These are phyloP conservation scores for Trichosporon sp. DNA, from an alignment of 1,284 basidiomycete species.

Conservation along the genomic window DNA sequence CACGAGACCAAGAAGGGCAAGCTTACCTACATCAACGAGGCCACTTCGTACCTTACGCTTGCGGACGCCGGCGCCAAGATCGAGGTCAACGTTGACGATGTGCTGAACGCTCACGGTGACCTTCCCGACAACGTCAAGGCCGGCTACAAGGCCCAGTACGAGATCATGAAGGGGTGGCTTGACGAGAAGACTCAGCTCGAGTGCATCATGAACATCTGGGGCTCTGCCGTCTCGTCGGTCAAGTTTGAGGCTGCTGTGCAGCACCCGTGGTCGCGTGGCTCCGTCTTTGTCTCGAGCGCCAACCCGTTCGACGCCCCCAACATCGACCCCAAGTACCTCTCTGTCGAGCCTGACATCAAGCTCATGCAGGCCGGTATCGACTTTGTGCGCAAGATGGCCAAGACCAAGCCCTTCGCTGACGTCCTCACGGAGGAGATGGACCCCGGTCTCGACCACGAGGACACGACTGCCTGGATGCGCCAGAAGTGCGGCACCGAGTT, in stretches of 20 bases:
- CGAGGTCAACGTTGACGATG: slow-evolving; percentile 60
- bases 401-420: slow-evolving; percentile 29
- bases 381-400: slow-evolving; percentile 13
- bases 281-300: slow-evolving; percentile 53
- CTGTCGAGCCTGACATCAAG: slow-evolving; percentile 41
- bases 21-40: slow-evolving; percentile 47
- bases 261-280: slow-evolving; percentile 47
- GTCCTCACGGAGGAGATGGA: slow-evolving; percentile 31
- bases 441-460: slow-evolving; percentile 12
- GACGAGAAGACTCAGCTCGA: slow-evolving; percentile 41
- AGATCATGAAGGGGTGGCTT: slow-evolving; percentile 33
- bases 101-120: slow-evolving; percentile 49
- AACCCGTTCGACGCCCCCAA: slow-evolving; percentile 56
- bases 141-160: slow-evolving; percentile 37
- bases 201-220: slow-evolving; percentile 41
- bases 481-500: slow-evolving; percentile 46
- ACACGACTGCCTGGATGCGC: slow-evolving; percentile 24
- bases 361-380: slow-evolving; percentile 16
- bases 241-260: slow-evolving; percentile 40
- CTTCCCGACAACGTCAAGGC: slow-evolving; percentile 38
- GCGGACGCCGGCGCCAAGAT: slow-evolving; percentile 56
- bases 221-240: slow-evolving; percentile 14
- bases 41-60: slow-evolving; percentile 37
- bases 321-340: slow-evolving; percentile 59
- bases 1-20: slow-evolving; percentile 28